phyloP scores from a whole-genome alignment of 2,329 filamentous ascomycete species.

The Xylaria sp. region DNA sequence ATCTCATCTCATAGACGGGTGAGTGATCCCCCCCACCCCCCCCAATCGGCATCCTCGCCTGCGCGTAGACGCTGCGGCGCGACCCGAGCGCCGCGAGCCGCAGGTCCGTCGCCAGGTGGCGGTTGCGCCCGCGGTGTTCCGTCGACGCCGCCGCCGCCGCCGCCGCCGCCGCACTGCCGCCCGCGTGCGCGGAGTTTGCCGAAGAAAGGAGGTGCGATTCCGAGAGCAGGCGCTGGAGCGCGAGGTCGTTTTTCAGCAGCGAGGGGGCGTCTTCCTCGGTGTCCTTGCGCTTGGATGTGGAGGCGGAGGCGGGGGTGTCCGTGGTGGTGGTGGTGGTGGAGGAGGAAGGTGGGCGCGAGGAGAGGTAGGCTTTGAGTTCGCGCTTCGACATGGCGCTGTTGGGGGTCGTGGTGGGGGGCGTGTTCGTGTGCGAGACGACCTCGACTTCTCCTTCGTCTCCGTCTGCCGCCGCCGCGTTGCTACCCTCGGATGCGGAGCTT shows the following conservation, averaged over 20 bases:
- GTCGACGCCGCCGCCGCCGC: constrained; percentile 40
- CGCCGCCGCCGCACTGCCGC: not conserved
- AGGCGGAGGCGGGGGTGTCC: constrained; percentile 28
- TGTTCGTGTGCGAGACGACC: constrained; percentile 62
- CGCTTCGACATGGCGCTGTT: constrained; percentile 60
- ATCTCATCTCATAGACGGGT: no score
- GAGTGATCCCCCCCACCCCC: constrained; percentile 86
- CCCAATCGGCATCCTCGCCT: constrained; percentile 86
- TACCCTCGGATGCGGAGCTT: constrained; percentile 27
- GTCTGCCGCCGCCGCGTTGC: constrained; percentile 24
- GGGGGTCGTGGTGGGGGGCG: constrained; percentile 39
- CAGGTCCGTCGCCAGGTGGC: constrained; percentile 81
- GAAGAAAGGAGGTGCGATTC: constrained; percentile 84
- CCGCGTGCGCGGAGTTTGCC: no score
- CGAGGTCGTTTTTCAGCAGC: constrained; percentile 88
- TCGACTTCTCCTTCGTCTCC: constrained; percentile 60
- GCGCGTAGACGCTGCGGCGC: constrained; percentile 73
- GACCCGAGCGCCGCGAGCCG: constrained; percentile 80
- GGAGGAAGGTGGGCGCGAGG: constrained; percentile 52
- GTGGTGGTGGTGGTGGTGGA: constrained; percentile 23
- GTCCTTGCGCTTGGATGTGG: constrained; percentile 33
- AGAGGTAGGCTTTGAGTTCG: constrained; percentile 73
- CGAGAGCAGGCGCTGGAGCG: constrained; percentile 83
- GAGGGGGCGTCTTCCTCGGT: constrained; percentile 61
- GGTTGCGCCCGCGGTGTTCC: constrained; percentile 64